Conservation (phyloP, 371 early-diverging fungal genomes). For the Rhizopus arrhizus region DNA sequence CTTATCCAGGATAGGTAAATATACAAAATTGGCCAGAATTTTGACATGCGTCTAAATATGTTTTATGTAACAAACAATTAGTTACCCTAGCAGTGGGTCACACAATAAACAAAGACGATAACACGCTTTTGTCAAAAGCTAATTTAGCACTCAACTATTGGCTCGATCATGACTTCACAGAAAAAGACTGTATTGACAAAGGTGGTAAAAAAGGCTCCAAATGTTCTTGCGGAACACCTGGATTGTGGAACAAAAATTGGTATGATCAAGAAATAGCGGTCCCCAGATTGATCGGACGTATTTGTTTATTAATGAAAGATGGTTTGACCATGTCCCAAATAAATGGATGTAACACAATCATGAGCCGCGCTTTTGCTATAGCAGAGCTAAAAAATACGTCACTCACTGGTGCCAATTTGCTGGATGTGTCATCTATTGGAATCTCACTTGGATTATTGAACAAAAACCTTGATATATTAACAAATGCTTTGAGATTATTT, state of each 20-base stretch:
- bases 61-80: neutral
- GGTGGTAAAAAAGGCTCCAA: conserved; percentile 15
- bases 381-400: conserved; percentile 1
- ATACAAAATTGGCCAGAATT: neutral
- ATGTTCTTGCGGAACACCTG: conserved; percentile 43
- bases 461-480: conserved; percentile 6
- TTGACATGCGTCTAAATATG: neutral
- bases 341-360: conserved; percentile 19
- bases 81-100: conserved; percentile 14
- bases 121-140: conserved; percentile 9
- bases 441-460: conserved; percentile 24
- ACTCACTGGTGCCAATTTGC: conserved; percentile 32
- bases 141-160: conserved; percentile 29
- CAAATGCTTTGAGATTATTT: conserved; percentile 18
- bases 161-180: conserved; percentile 30
- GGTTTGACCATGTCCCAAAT: conserved; percentile 11
- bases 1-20: conserved; percentile 27
- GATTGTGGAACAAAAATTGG: conserved; percentile 41
- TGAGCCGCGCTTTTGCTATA: conserved; percentile 19
- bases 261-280: conserved; percentile 30
- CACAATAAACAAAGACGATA: conserved; percentile 1
- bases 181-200: conserved; percentile 20
- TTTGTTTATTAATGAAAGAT: conserved; percentile 25
- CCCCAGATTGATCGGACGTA: conserved; percentile 25
- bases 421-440: conserved; percentile 33